Base-by-base conservation (phyloP, 2,329 filamentous ascomycete genomes). In the Podosphaera fusca region DNA sequence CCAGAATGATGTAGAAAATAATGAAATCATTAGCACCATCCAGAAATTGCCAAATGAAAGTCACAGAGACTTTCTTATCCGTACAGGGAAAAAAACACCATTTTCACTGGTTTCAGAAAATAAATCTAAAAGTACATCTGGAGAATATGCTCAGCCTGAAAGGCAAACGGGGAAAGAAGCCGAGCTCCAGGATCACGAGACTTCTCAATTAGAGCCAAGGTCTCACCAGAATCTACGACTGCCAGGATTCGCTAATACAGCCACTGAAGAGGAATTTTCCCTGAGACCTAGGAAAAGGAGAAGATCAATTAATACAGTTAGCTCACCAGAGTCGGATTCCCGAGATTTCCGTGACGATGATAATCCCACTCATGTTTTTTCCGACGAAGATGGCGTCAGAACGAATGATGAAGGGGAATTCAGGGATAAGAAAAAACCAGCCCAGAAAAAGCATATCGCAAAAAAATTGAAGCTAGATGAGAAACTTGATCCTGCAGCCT, bases 1-100 rank as follows among this genome's bases (percentile, higher is more conserved):
- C 58, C 72, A 77, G 58, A 74, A 75, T 38, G 71, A 72, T 50
- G 71, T 71, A 9, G 69, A 70, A 2, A 69, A 72, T 1, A 71
- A 73, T 8, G 69, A 72, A 36, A 65, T 67, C 33, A 64, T 69
- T 3, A 72, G 70, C 52, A 76, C 75, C 34, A 80, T 76, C 56
- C 75, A 76, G 58, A 80, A 79, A 56, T 70, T 90, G 58, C 81
- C 85, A 1, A 85, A 85, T 59, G 92, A 96, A 71, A 87, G 79
- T 31, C 81, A 87, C 59, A 80, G 89, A 55, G 89, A 95, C 52
- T 98, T 85, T 67, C 77, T 98, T 52, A 92, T 98, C 54, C 81
- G 92, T 34, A 98, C 90, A 0, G 92, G 92, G 60, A 96, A 96
- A 70, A 96, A 98, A 63, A 98, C 92, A 0, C 92, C 92, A 0